phyloP scores from a whole-genome alignment of 495 filamentous ascomycete genomes.

The Talaromyces trachyspermus region DNA sequence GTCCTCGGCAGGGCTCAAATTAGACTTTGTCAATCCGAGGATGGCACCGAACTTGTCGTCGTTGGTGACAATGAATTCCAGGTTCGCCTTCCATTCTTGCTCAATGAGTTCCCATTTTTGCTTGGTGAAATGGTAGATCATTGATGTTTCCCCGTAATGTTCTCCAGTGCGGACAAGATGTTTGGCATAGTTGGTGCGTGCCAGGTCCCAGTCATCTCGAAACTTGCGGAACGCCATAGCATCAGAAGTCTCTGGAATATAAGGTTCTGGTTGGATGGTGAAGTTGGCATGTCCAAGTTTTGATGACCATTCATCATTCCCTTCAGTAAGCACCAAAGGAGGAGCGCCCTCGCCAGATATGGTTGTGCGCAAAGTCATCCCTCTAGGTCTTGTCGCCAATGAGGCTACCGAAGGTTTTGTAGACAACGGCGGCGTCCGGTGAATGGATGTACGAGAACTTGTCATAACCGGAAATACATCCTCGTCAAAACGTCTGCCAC shows the following conservation, averaged over 20 bases:
- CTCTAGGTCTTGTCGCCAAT: conserved; percentile 46
- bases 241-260: conserved; percentile 54
- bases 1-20: conserved; percentile 23
- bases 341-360: conserved; percentile 50
- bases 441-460: conserved; percentile 38
- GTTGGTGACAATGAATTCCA: conserved; percentile 41
- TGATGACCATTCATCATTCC: conserved; percentile 71
- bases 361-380: conserved; percentile 37
- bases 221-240: conserved; percentile 57
- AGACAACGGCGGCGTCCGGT: conserved; percentile 72
- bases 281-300: conserved; percentile 89
- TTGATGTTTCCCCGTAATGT: conserved; percentile 78
- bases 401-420: conserved; percentile 72
- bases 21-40: conserved; percentile 13
- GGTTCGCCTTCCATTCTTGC: conserved; percentile 56
- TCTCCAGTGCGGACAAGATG: conserved; percentile 79
- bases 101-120: conserved; percentile 80
- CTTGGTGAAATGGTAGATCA: conserved; percentile 72
- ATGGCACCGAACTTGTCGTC: conserved; percentile 44
- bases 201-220: conserved; percentile 71
- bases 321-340: conserved; percentile 53
- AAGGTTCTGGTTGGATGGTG: conserved; percentile 76
- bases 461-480: conserved; percentile 26
- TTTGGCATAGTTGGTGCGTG: conserved; percentile 72
- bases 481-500: conserved; percentile 41